Conservation (phyloP, 2,329 filamentous ascomycete species). For the Drechmeria coniospora region DNA sequence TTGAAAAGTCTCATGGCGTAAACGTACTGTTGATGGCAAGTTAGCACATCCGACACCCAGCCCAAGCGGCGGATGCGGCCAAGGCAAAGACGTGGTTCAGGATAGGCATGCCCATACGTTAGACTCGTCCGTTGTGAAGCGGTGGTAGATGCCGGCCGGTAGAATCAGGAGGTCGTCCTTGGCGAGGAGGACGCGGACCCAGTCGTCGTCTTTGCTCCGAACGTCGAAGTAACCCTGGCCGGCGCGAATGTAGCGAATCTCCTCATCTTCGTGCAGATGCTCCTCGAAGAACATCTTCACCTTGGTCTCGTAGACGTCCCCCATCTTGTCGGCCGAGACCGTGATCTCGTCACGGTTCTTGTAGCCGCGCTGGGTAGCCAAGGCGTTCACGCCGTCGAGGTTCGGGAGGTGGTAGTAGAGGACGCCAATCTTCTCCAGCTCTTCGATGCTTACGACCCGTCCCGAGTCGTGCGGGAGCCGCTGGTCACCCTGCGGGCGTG, state of each 20-base stretch:
- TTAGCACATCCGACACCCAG: background rate
- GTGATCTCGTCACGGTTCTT: constrained; percentile 90
- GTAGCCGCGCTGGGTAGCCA: constrained; percentile 66
- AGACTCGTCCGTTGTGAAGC: constrained; percentile 83
- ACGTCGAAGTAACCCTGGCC: constrained; percentile 92
- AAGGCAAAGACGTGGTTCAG: too few species aligned
- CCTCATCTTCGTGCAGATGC: constrained; percentile 95
- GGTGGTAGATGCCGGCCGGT: constrained; percentile 89
- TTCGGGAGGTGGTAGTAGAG: constrained; percentile 56
- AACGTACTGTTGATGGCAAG: constrained; percentile 50
- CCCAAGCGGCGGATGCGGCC: too few species aligned
- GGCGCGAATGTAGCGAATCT: constrained; percentile 86
- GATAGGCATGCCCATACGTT: constrained; percentile 76
- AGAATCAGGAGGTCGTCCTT: constrained; percentile 87
- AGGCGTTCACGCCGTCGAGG: constrained; percentile 51
- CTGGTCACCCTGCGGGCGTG: constrained; percentile 64
- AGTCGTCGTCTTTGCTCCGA: constrained; percentile 63
- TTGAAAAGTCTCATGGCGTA: constrained; percentile 95
- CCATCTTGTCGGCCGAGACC: constrained; percentile 76
- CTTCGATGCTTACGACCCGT: constrained; percentile 44
- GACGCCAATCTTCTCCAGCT: constrained; percentile 64
- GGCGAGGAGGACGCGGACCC: constrained; percentile 73
- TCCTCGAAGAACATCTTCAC: constrained; percentile 89
- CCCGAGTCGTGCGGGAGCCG: constrained; percentile 81
- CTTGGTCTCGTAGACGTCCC: constrained; percentile 78